Conservation (phyloP, 768 basidiomycete species). For the Amanita rimosa region DNA sequence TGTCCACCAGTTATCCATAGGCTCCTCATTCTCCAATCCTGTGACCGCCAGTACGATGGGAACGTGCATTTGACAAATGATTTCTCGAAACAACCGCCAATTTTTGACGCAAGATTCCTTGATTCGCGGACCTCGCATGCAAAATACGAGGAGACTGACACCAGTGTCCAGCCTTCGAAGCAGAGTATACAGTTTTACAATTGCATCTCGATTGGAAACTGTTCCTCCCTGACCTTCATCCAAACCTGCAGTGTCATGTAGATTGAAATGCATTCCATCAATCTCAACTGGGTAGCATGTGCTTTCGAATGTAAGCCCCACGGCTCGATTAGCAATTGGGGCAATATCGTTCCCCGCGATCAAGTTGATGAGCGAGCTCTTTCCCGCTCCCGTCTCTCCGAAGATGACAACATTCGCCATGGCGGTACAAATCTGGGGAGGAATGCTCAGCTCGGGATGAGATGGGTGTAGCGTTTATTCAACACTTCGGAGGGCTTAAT, state of each 20-base stretch:
- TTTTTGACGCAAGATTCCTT: conserved; percentile 21
- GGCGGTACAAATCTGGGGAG: neutral
- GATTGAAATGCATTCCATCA: conserved; percentile 13
- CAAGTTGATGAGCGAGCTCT: conserved; percentile 34
- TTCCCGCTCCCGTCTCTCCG: conserved; percentile 27
- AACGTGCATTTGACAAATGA: conserved; percentile 25
- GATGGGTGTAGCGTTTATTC: neutral
- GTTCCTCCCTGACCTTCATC: conserved; percentile 20
- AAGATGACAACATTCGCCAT: conserved; percentile 26
- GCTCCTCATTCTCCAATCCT: conserved; percentile 22
- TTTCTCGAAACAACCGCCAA: conserved; percentile 24
- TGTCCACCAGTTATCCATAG: conserved; percentile 9
- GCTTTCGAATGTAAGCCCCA: conserved; percentile 24
- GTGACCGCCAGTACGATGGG: conserved; percentile 27
- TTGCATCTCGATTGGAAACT: conserved; percentile 12
- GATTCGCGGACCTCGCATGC: conserved; percentile 27
- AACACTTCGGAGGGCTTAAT: too few species aligned
- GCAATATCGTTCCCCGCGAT: conserved; percentile 19
- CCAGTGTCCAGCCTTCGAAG: conserved; percentile 23
- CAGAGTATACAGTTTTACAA: conserved; percentile 17
- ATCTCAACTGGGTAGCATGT: conserved; percentile 15
- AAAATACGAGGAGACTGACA: conserved; percentile 28
- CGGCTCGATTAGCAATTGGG: conserved; percentile 18
- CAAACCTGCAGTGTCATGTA: conserved; percentile 31
- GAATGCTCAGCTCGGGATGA: neutral